Evolutionary conservation across 768 basidiomycete genomes (phyloP).

Genomic region (Pleurotus platypus): DNA sequence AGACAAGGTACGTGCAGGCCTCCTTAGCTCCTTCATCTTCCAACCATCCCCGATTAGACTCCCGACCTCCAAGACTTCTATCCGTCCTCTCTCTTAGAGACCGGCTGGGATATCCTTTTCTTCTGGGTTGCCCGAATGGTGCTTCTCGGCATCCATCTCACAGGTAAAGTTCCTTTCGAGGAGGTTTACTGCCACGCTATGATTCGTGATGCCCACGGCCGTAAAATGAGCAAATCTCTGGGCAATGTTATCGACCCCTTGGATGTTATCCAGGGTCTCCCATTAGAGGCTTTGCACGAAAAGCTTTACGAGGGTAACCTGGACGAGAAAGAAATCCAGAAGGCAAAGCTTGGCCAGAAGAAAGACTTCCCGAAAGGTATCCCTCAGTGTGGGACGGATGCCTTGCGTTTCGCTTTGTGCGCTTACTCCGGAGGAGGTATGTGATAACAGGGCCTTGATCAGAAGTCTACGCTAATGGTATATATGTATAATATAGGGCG

Average conservation of each 20-base stretch:
- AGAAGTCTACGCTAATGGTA: too few relatives aligned
- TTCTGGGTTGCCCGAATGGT: conserved; percentile 99
- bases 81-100: conserved; percentile 88
- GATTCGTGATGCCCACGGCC: conserved; percentile 97
- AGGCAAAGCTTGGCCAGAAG: conserved; percentile 94
- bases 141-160: conserved; percentile 84
- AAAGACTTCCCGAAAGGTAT: conserved; percentile 99
- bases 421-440: conserved; percentile 89
- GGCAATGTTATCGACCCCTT: conserved; percentile 98
- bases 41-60: conserved; percentile 45
- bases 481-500: conserved; percentile 51
- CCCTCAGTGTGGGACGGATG: conserved; percentile 97
- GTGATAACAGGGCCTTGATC: too few relatives aligned
- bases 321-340: conserved; percentile 87
- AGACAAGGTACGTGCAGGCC: conserved; percentile 53
- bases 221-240: conserved; percentile 98
- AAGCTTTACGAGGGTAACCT: conserved; percentile 90
- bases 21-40: background rate
- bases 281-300: conserved; percentile 76
- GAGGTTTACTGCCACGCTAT: conserved; percentile 98
- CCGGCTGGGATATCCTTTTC: conserved; percentile 99
- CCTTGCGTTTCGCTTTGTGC: conserved; percentile 90
- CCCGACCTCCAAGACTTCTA: conserved; percentile 78
- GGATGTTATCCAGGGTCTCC: conserved; percentile 86
- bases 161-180: conserved; percentile 87